Conservation (phyloP, 768 basidiomycete species). For the Leccinum longicurvipes region DNA sequence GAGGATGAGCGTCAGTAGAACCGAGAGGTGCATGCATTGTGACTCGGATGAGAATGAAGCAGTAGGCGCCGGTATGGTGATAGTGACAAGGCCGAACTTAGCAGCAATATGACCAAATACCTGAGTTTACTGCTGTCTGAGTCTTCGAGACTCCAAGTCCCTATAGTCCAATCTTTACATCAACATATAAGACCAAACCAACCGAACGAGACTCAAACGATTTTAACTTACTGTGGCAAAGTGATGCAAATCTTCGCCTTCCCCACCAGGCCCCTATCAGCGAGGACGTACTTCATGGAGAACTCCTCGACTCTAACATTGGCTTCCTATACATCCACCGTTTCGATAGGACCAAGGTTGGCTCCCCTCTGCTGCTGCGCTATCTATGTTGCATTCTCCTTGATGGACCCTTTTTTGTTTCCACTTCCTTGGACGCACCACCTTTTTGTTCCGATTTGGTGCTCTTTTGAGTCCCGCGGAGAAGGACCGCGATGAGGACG, state of each 20-base stretch:
- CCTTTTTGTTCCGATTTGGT: conserved; percentile 39
- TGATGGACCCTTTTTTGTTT: conserved; percentile 80
- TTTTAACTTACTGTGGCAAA: too few relatives aligned
- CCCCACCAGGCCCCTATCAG: too few relatives aligned
- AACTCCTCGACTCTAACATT: not conserved
- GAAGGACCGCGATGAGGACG: conserved; percentile 67
- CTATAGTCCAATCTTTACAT: too few relatives aligned
- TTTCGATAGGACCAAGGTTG: not conserved
- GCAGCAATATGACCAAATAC: too few relatives aligned
- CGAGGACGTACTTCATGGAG: not conserved
- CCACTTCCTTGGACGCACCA: conserved; percentile 50
- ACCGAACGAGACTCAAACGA: too few relatives aligned
- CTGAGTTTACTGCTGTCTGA: too few relatives aligned
- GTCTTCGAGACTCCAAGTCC: too few relatives aligned
- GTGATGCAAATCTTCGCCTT: too few relatives aligned
- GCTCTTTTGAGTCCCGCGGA: conserved; percentile 72
- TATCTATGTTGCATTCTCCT: conserved; percentile 42
- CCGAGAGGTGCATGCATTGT: not conserved
- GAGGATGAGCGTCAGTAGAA: not conserved
- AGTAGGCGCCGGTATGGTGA: not conserved
- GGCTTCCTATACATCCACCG: not conserved
- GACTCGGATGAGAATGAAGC: not conserved
- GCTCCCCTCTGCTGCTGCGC: too few relatives aligned
- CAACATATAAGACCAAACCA: too few relatives aligned
- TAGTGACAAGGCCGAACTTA: too few relatives aligned